phyloP scores from a whole-genome alignment of 2,329 filamentous ascomycete species.

The Hypoxylon sp. region DNA sequence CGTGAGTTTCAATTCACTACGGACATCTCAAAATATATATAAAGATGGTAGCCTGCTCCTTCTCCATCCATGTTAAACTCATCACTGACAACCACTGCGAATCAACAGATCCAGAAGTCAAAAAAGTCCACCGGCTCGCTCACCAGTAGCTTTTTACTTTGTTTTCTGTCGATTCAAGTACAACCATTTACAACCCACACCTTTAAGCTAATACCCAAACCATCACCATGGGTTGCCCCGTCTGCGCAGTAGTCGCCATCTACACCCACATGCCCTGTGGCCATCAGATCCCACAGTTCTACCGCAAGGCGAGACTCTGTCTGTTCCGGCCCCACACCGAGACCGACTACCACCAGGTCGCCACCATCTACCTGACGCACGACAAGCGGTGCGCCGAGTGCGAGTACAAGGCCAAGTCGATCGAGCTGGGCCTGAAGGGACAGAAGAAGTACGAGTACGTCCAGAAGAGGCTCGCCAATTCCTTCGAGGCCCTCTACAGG shows the following conservation, averaged over 20 bases:
- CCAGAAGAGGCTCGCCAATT: not conserved
- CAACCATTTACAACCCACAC: too few species aligned
- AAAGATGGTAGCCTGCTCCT: too few species aligned
- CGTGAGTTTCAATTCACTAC: too few species aligned
- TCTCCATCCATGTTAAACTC: too few species aligned
- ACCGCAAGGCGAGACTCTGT: slow-evolving; percentile 6
- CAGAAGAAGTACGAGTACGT: not conserved
- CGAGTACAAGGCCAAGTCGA: not conserved
- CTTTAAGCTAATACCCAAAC: too few species aligned
- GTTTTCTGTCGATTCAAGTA: too few species aligned
- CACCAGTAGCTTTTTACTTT: too few species aligned
- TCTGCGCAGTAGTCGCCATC: too few species aligned
- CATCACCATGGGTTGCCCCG: not conserved
- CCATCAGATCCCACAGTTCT: slow-evolving; percentile 7
- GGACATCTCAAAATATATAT: too few species aligned
- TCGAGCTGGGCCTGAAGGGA: slow-evolving; percentile 3
- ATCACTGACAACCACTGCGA: too few species aligned
- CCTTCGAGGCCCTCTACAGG: not conserved
- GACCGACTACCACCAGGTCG: slow-evolving; percentile 8
- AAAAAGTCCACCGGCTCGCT: too few species aligned
- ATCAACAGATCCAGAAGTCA: too few species aligned
- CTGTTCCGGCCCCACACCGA: slow-evolving; percentile 22
- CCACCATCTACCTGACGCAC: not conserved
- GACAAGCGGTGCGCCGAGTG: slow-evolving; percentile 10
- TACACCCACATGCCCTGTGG: slow-evolving; percentile 20